Evolutionary conservation across 441 rosid genomes (phyloP).

Genomic region (Rhodomyrtus psidioides): DNA sequence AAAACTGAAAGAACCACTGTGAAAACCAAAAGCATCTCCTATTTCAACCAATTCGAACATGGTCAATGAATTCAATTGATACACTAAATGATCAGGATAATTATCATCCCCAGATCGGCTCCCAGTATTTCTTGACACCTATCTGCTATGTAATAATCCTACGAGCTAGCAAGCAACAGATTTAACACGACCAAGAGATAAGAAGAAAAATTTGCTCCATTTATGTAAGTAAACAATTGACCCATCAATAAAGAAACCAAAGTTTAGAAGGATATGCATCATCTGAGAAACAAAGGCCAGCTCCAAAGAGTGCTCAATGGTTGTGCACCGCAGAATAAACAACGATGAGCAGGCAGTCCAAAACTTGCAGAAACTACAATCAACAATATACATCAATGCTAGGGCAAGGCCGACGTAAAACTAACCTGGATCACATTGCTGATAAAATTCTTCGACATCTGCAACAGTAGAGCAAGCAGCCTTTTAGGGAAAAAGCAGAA

Average conservation of each 20-base stretch:
- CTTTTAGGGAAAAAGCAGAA: background rate
- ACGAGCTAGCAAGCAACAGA: background rate
- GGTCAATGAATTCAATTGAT: background rate
- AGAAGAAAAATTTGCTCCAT: background rate
- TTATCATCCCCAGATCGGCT: background rate
- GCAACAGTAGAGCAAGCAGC: constrained; percentile 12
- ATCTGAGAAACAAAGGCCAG: background rate
- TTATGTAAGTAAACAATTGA: background rate
- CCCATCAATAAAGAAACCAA: background rate
- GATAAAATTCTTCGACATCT: constrained; percentile 66
- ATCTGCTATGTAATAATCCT: background rate
- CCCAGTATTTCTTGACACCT: background rate
- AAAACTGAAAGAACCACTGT: background rate
- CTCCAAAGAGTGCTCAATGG: background rate
- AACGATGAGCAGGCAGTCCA: background rate
- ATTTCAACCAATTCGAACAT: background rate
- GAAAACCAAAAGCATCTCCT: background rate
- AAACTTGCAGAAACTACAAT: background rate
- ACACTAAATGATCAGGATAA: background rate
- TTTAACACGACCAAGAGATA: background rate
- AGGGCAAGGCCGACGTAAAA: background rate
- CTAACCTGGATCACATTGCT: constrained; percentile 76
- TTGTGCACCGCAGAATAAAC: background rate
- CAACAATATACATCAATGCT: background rate
- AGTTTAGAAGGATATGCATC: background rate